Evolutionary conservation across 2,329 filamentous ascomycete genomes (phyloP).

Genomic region (Polytolypa hystricis): DNA sequence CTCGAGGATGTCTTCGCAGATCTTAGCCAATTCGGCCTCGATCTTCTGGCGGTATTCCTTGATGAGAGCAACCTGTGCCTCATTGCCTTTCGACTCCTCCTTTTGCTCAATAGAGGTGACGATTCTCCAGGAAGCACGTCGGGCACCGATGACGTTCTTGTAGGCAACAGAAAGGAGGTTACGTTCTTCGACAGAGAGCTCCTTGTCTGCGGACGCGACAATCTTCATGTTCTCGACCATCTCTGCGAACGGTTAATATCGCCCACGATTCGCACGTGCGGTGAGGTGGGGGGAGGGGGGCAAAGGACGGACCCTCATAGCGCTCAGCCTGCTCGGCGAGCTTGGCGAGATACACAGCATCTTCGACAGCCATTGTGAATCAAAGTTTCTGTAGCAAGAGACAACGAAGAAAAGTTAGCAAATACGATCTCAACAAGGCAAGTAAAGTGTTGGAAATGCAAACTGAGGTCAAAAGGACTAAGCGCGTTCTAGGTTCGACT

Average conservation of each 20-base stretch:
- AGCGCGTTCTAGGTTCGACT: no score
- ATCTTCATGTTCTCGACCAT: conserved; percentile 99
- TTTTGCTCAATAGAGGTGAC: conserved; percentile 98
- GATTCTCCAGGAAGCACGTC: conserved; percentile 96
- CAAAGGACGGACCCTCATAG: conserved; percentile 76
- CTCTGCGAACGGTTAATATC: no score
- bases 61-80: conserved; percentile 78
- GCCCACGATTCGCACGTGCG: conserved; percentile 16
- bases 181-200: conserved; percentile 85
- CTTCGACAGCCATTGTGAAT: conserved; percentile 94
- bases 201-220: conserved; percentile 76
- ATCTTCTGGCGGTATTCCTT: conserved; percentile 99
- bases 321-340: conserved; percentile 99
- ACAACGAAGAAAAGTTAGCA: no score
- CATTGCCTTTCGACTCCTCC: conserved; percentile 98
- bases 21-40: conserved; percentile 89
- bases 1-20: conserved; percentile 94
- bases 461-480: no score
- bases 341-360: conserved; percentile 99
- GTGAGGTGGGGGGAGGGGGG: not conserved
- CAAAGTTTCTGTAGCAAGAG: conserved; percentile 9
- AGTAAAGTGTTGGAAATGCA: no score
- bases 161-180: conserved; percentile 96
- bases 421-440: no score
- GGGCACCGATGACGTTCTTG: conserved; percentile 97